phyloP scores from a whole-genome alignment of 2,329 filamentous ascomycete species.

The Plenodomus biglobosus region DNA sequence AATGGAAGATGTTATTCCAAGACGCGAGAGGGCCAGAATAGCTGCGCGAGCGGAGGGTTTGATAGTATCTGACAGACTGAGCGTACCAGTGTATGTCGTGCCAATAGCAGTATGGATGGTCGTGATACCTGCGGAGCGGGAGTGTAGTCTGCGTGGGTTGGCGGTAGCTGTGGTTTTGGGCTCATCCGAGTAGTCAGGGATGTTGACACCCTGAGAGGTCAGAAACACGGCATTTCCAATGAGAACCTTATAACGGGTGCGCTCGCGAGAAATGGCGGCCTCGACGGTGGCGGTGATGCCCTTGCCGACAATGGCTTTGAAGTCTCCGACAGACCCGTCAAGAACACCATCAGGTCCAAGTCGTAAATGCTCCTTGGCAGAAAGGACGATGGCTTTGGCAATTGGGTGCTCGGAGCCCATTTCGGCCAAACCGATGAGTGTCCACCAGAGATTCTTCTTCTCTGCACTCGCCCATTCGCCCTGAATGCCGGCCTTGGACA shows the following conservation, averaged over 20 bases:
- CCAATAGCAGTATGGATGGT: slow-evolving; percentile 91
- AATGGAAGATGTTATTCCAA: slow-evolving; percentile 85
- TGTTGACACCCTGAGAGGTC: slow-evolving; percentile 65
- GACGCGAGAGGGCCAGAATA: slow-evolving; percentile 76
- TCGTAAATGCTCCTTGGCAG: slow-evolving; percentile 74
- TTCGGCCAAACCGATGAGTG: slow-evolving; percentile 91
- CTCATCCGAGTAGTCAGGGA: slow-evolving; percentile 60
- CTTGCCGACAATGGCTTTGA: slow-evolving; percentile 78
- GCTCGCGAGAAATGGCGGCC: slow-evolving; percentile 68
- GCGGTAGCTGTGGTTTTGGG: slow-evolving; percentile 47
- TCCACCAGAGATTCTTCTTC: slow-evolving; percentile 84
- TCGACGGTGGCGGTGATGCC: slow-evolving; percentile 83
- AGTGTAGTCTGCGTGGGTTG: slow-evolving; percentile 43
- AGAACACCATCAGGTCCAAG: slow-evolving; percentile 71
- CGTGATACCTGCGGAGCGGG: slow-evolving; percentile 68
- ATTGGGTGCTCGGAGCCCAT: slow-evolving; percentile 95
- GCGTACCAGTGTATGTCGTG: slow-evolving; percentile 73
- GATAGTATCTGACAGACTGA: slow-evolving; percentile 85
- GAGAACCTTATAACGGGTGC: slow-evolving; percentile 73
- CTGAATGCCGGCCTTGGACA: slow-evolving; percentile 70
- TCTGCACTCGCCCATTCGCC: slow-evolving; percentile 69
- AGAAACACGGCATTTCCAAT: slow-evolving; percentile 83
- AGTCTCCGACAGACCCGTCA: slow-evolving; percentile 82
- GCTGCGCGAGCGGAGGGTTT: slow-evolving; percentile 83
- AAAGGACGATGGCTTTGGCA: slow-evolving; percentile 78